Evolutionary conservation across 192 early-diverging fungal species (phyloP).

Genomic region (Spizellomyces sp.): DNA sequence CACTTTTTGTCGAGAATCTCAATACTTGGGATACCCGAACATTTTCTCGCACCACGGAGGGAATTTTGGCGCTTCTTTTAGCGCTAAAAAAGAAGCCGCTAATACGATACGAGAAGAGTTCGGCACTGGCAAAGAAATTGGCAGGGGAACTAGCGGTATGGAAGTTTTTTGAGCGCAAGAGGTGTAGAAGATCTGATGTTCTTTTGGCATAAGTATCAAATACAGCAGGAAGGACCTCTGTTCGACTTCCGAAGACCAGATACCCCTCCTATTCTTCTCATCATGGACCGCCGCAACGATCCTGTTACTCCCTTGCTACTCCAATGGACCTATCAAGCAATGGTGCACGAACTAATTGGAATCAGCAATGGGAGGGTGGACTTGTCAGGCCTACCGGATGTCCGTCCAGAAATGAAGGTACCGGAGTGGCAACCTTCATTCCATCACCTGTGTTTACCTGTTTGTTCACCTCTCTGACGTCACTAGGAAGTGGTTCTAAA

Average conservation of each 20-base stretch:
- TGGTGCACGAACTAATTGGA: slow-evolving; percentile 95
- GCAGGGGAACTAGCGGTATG: slow-evolving; percentile 77
- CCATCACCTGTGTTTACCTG: neutral
- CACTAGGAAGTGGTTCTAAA: slow-evolving; percentile 86
- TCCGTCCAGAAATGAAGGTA: slow-evolving; percentile 81
- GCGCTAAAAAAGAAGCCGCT: slow-evolving; percentile 89
- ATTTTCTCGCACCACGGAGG: slow-evolving; percentile 77
- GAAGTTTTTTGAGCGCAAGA: neutral
- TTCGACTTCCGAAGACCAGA: slow-evolving; percentile 81
- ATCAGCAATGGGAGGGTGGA: slow-evolving; percentile 93
- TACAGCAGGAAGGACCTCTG: slow-evolving; percentile 69
- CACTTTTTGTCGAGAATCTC: slow-evolving; percentile 72
- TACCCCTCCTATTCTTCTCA: slow-evolving; percentile 83
- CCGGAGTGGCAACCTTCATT: neutral
- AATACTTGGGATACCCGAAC: slow-evolving; percentile 79
- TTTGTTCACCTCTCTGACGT: slow-evolving; percentile 6
- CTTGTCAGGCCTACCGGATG: slow-evolving; percentile 78
- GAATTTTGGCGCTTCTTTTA: slow-evolving; percentile 74
- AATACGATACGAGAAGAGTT: slow-evolving; percentile 86
- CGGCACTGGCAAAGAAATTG: slow-evolving; percentile 78
- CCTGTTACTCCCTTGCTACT: slow-evolving; percentile 91
- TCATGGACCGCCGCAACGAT: slow-evolving; percentile 94
- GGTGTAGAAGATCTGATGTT: slow-evolving; percentile 4
- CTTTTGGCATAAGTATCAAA: slow-evolving; percentile 62
- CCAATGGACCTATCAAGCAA: slow-evolving; percentile 99